Conservation (phyloP, 169 alveolate species). For the Plasmodium knowlesi region DNA sequence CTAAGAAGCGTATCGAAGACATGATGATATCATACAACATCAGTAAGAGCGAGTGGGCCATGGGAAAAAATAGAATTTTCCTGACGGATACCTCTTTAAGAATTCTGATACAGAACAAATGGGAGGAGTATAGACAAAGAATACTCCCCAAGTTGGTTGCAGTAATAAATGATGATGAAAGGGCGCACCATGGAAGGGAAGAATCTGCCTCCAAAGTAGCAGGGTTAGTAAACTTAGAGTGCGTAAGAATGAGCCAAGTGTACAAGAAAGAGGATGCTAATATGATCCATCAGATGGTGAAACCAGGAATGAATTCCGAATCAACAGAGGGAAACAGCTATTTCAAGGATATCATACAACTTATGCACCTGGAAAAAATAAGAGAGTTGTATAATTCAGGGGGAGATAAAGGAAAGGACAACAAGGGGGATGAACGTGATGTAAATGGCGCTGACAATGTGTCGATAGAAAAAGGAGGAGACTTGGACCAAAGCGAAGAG, state of each 20-base stretch:
- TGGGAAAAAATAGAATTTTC: constrained; percentile 13
- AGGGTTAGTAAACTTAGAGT: neutral
- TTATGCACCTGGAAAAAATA: neutral
- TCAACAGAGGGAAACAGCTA: neutral
- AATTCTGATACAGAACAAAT: neutral
- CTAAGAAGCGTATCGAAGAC: neutral
- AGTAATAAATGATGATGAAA: neutral
- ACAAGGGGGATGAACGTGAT: neutral
- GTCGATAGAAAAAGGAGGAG: neutral
- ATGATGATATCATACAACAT: neutral
- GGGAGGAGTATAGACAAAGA: neutral
- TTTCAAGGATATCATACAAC: neutral
- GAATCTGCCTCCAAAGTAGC: neutral
- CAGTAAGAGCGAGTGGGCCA: constrained; percentile 15
- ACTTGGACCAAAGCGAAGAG: neutral
- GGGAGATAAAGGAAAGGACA: neutral
- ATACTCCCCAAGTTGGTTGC: neutral
- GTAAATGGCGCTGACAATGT: neutral
- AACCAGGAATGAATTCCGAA: neutral
- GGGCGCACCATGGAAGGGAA: neutral
- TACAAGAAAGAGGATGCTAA: neutral
- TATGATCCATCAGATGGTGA: neutral
- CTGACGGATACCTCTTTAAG: neutral
- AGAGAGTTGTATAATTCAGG: neutral
- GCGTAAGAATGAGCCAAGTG: neutral